Evolutionary conservation across 2,329 filamentous ascomycete species (phyloP).

Genomic region (Fusarium luffae): DNA sequence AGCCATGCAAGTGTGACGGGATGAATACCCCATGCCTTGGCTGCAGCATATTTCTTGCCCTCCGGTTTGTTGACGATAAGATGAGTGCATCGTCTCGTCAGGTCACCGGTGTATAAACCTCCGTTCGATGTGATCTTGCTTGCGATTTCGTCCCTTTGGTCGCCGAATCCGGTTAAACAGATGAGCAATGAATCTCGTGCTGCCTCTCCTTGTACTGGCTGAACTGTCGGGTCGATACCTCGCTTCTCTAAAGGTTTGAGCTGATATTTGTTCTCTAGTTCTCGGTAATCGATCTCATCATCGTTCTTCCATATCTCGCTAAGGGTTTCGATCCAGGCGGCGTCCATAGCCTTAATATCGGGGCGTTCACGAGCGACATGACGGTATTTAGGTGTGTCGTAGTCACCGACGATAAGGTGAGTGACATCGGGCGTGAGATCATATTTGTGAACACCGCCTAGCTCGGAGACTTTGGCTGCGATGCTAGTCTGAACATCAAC

Average conservation of each 20-base stretch:
- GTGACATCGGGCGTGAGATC: slow-evolving; percentile 97
- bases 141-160: slow-evolving; percentile 76
- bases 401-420: slow-evolving; percentile 90
- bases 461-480: slow-evolving; percentile 74
- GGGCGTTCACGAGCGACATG: slow-evolving; percentile 91
- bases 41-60: slow-evolving; percentile 91
- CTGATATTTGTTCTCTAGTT: slow-evolving; percentile 74
- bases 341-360: slow-evolving; percentile 84
- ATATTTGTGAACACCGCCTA: slow-evolving; percentile 88
- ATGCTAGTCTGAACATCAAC: slow-evolving; percentile 60
- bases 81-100: slow-evolving; percentile 88
- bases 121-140: slow-evolving; percentile 75
- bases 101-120: slow-evolving; percentile 85
- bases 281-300: slow-evolving; percentile 77
- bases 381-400: slow-evolving; percentile 91
- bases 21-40: slow-evolving; percentile 82
- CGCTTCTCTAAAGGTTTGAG: slow-evolving; percentile 71
- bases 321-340: slow-evolving; percentile 87
- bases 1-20: slow-evolving; percentile 89
- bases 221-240: slow-evolving; percentile 54
- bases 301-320: slow-evolving; percentile 84
- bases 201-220: slow-evolving; percentile 27
- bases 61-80: slow-evolving; percentile 82
- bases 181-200: slow-evolving; percentile 59
- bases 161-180: slow-evolving; percentile 69